A percentile compares a stretch with the other conserved stretches of the same genome.
phyloP scores from a whole-genome alignment of 768 basidiomycete species.

The Boletales sp. region DNA sequence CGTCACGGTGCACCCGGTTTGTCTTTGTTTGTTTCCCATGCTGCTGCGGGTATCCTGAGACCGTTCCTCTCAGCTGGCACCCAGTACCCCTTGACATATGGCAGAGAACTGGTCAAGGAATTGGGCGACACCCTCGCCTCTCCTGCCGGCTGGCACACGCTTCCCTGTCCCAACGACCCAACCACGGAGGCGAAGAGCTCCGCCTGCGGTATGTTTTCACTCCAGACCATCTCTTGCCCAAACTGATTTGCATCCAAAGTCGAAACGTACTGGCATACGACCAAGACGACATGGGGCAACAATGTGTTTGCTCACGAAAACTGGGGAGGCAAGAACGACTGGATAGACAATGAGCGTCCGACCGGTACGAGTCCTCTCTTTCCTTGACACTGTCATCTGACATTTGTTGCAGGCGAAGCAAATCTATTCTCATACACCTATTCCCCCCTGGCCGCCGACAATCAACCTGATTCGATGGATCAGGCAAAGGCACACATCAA shows the following conservation, averaged over 20 bases:
- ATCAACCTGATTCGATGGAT: slow-evolving; percentile 47
- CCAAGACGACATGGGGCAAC: slow-evolving; percentile 84
- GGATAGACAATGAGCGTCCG: slow-evolving; percentile 77
- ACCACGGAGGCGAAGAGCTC: slow-evolving; percentile 16
- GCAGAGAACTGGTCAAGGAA: slow-evolving; percentile 46
- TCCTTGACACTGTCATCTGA: neutral
- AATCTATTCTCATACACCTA: slow-evolving; percentile 70
- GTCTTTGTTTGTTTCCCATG: neutral
- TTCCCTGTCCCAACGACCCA: slow-evolving; percentile 74
- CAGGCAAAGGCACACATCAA: slow-evolving; percentile 86
- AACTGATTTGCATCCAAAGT: slow-evolving; percentile 15
- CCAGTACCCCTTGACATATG: slow-evolving; percentile 17
- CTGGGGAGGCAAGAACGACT: slow-evolving; percentile 70
- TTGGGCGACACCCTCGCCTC: slow-evolving; percentile 76
- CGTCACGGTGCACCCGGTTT: slow-evolving; percentile 16
- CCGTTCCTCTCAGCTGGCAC: neutral
- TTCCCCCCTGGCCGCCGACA: slow-evolving; percentile 54
- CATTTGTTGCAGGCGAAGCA: neutral
- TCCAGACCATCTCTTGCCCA: too few relatives aligned
- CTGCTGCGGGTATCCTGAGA: neutral
- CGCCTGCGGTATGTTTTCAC: slow-evolving; percentile 7
- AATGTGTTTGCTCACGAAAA: slow-evolving; percentile 96
- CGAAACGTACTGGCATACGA: slow-evolving; percentile 51
- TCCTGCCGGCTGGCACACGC: slow-evolving; percentile 88
- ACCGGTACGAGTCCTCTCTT: slow-evolving; percentile 32